A percentile compares a stretch with the other conserved stretches of the same genome.
Conservation (phyloP, 257 asterid genomes). For the Misopates orontium region DNA sequence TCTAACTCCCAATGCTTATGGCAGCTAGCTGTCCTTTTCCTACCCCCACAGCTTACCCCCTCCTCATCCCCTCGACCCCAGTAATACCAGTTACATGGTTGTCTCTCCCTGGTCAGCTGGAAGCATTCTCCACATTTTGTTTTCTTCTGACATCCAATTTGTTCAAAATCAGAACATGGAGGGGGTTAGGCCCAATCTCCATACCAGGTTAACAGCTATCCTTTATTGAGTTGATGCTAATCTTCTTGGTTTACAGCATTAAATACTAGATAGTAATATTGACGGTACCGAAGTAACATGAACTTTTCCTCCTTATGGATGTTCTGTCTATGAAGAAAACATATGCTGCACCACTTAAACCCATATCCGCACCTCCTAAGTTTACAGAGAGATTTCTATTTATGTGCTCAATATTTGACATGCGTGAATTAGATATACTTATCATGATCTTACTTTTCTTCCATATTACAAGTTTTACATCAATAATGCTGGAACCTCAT, state of each 20-base stretch:
- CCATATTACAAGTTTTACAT: background rate
- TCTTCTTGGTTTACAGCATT: constrained; percentile 6
- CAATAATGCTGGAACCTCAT: background rate
- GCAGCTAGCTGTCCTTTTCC: too few relatives aligned
- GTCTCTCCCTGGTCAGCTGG: background rate
- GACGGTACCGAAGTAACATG: background rate
- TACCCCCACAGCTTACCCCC: too few relatives aligned
- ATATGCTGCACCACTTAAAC: constrained; percentile 17
- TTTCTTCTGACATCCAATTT: too few relatives aligned
- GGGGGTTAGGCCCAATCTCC: background rate
- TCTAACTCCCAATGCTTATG: too few relatives aligned
- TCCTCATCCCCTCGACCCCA: background rate
- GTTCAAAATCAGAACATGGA: too few relatives aligned
- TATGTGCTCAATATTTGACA: constrained; percentile 4
- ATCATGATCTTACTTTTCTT: background rate
- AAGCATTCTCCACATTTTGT: constrained; percentile 2
- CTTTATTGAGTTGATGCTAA: constrained; percentile 3
- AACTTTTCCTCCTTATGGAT: constrained; percentile 6
- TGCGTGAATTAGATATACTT: background rate
- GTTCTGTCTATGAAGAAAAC: too few relatives aligned
- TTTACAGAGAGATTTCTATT: background rate
- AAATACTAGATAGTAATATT: background rate
- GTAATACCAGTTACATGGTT: background rate
- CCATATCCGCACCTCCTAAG: constrained; percentile 12
- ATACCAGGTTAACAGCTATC: background rate